Base-by-base conservation (phyloP, 2,329 filamentous ascomycete species). In the Neofusicoccum ribis region DNA sequence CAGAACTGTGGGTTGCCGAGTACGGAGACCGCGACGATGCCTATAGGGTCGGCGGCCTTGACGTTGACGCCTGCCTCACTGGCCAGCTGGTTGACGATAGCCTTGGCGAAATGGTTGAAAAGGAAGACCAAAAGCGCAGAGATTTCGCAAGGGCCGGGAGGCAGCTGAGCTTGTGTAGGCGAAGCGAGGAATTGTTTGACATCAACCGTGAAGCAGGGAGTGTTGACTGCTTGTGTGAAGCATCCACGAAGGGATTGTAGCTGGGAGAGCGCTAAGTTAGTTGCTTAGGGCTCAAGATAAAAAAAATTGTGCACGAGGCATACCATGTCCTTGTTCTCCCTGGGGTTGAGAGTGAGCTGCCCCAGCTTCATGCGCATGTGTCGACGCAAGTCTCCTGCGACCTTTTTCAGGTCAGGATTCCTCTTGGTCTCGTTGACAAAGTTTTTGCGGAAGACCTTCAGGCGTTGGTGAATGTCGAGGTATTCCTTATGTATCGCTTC, bases 21-120 rank as follows among this genome's bases (percentile, higher is more conserved):
- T 5, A 65, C 23, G 6, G 52, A 60, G 15, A 65, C 63, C 3
- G 89, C 90, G 0, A 89, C 84, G 27, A 93, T 83, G 27, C 92
- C 92, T 50, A 96, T 85, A 0, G 91, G 89, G 70, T 95, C 91
- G 9, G 91, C 92, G 65, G 75, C 73, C 17, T 73, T 72, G 15
- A 74, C 72, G 58, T 80, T 77, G 43, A 76, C 71, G 46, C 74
- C 72, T 31, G 73, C 76, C 68, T 82, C 80, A 52, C 72, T 71
- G 34, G 76, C 75, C 58, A 82, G 77, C 69, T 93, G 91, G 52
- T 84, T 85, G 66, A 95, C 83, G 65, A 93, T 82, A 49, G 83
- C 82, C 76, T 96, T 96, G 69, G 89, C 82, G 68, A 93, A 89
- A 59, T 90, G 87, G 70, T 91, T 93, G 65, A 96, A 82, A 1